Conservation (phyloP, 441 rosid species). For the Pelargonium myrrhifolium region DNA sequence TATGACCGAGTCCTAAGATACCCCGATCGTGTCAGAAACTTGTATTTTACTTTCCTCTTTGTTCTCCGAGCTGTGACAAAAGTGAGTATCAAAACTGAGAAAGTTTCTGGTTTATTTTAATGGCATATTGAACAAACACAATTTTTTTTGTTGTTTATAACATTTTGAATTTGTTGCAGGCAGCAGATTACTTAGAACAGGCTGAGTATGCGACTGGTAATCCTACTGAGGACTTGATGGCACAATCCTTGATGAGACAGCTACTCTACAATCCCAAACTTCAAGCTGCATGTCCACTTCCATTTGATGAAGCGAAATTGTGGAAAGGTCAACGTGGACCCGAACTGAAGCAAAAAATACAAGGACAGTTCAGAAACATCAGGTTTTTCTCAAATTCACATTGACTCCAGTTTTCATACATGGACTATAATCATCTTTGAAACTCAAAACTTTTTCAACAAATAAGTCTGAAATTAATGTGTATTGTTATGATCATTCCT, state of each 20-base stretch:
- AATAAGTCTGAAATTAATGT: not conserved
- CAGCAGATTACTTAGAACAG: conserved; percentile 64
- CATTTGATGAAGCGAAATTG: conserved; percentile 82
- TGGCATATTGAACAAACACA: not conserved
- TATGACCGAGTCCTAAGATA: conserved; percentile 67
- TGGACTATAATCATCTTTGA: no score
- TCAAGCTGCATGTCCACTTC: conserved; percentile 83
- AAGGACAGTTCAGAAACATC: conserved; percentile 75
- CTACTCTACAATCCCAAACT: conserved; percentile 56
- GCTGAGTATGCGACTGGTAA: conserved; percentile 74
- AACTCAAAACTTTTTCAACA: no score
- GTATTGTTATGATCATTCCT: not conserved
- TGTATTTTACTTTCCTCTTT: conserved; percentile 79
- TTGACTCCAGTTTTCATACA: not conserved
- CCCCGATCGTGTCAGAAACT: conserved; percentile 73
- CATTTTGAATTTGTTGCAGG: conserved; percentile 34
- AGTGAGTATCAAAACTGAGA: conserved; percentile 37
- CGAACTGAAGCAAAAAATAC: conserved; percentile 70
- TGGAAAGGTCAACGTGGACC: conserved; percentile 92
- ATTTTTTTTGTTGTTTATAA: not conserved
- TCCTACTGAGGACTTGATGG: conserved; percentile 60
- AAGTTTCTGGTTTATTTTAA: not conserved
- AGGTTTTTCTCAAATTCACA: conserved; percentile 37
- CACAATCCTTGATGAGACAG: conserved; percentile 69
- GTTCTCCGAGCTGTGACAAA: conserved; percentile 80